A percentile compares a stretch with the other conserved stretches of the same genome.
phyloP scores from a whole-genome alignment of 2,329 filamentous ascomycete species.

The Parafenestella ontariensis region DNA sequence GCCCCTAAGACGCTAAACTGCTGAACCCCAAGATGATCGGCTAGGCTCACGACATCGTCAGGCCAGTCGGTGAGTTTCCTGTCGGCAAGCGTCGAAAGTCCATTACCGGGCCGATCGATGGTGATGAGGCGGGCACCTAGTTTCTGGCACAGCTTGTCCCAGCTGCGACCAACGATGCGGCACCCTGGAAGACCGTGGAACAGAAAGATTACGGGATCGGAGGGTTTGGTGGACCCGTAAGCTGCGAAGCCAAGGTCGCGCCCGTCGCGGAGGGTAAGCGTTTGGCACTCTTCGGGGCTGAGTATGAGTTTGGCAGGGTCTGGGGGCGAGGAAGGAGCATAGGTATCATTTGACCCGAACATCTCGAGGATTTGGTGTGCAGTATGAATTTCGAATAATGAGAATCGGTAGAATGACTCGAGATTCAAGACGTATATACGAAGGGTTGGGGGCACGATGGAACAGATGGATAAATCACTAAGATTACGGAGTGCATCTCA shows the following conservation, averaged over 20 bases:
- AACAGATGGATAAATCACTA: too few relatives aligned
- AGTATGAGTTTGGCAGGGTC: constrained; percentile 23
- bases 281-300: constrained; percentile 18
- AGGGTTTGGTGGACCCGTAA: constrained; percentile 47
- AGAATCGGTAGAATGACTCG: background rate
- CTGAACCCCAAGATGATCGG: constrained; percentile 46
- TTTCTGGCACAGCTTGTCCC: constrained; percentile 36
- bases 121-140: constrained; percentile 48
- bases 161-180: constrained; percentile 46
- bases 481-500: too few relatives aligned
- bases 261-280: constrained; percentile 36
- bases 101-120: constrained; percentile 54
- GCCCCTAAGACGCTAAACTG: constrained; percentile 53
- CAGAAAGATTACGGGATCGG: constrained; percentile 48
- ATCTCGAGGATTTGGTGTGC: constrained; percentile 13
- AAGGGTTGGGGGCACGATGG: background rate
- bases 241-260: constrained; percentile 51
- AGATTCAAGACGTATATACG: background rate
- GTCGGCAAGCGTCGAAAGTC: constrained; percentile 46
- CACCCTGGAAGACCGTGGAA: constrained; percentile 54
- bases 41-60: constrained; percentile 50
- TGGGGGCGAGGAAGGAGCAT: constrained; percentile 18
- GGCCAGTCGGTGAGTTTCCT: constrained; percentile 44
- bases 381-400: background rate
- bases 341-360: constrained; percentile 12